These are phyloP conservation scores for Eudorina sp. DNA, from an alignment of 139 green algal species.

Conservation along the genomic window DNA sequence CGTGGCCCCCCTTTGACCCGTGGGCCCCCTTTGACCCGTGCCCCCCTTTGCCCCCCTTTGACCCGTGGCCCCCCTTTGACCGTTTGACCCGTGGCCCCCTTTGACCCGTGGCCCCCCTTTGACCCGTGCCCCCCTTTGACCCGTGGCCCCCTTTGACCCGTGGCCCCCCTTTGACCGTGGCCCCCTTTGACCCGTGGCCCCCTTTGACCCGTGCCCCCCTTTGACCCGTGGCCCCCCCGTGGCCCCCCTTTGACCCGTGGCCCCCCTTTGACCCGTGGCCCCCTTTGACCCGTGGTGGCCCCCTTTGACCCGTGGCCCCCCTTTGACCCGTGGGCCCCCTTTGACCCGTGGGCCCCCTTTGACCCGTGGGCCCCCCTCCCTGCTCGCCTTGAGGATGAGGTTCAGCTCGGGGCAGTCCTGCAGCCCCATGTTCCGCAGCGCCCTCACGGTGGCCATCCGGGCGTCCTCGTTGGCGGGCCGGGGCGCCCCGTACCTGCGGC, in stretches of 20 bases:
- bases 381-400: constrained; percentile 36
- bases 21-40: too few relatives aligned
- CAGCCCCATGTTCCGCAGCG: constrained; percentile 25
- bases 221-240: neutral
- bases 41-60: too few relatives aligned
- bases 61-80: too few relatives aligned
- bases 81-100: too few relatives aligned
- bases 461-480: constrained; percentile 36
- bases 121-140: too few relatives aligned
- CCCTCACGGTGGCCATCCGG: constrained; percentile 39
- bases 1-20: too few relatives aligned
- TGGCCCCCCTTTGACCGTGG: too few relatives aligned
- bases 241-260: neutral
- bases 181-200: too few relatives aligned
- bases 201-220: neutral
- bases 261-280: neutral
- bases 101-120: too few relatives aligned
- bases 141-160: too few relatives aligned
- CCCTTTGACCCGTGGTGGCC: neutral
- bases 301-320: neutral
- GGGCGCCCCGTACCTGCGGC: constrained; percentile 28
- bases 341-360: neutral
- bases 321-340: neutral
- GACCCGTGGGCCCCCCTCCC: neutral
- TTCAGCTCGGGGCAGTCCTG: constrained; percentile 37